Evolutionary conservation across 495 filamentous ascomycete species (phyloP).

Genomic region (Symbiotaphrina buchneri): DNA sequence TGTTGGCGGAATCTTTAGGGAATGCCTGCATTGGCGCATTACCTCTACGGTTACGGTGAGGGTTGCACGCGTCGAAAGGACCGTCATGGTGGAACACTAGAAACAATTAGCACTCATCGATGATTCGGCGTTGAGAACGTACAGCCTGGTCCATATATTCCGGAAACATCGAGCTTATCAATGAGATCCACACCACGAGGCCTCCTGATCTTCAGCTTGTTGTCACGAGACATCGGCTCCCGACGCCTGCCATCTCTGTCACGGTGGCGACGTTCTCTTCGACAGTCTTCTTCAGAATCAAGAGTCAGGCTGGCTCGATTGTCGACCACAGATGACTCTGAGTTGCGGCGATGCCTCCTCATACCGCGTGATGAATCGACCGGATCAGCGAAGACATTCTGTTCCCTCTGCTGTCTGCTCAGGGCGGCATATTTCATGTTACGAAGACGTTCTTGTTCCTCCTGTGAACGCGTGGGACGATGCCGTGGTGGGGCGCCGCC

Average conservation of each 20-base stretch:
- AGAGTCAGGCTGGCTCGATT: conserved; percentile 29
- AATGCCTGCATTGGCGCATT: conserved; percentile 94
- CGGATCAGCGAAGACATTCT: conserved; percentile 41
- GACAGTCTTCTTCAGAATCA: conserved; percentile 51
- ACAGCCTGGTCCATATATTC: conserved; percentile 91
- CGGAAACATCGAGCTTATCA: conserved; percentile 91
- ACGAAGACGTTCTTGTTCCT: conserved; percentile 3
- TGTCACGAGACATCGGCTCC: too few relatives aligned
- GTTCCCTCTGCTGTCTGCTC: conserved; percentile 9
- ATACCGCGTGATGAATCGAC: conserved; percentile 14
- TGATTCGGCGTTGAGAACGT: conserved; percentile 17
- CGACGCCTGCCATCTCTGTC: conserved; percentile 33
- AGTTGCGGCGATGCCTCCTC: conserved; percentile 59
- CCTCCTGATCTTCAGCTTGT: conserved; percentile 25
- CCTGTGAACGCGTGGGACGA: conserved; percentile 3
- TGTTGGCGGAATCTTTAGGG: conserved; percentile 76
- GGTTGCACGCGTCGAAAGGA: conserved; percentile 94
- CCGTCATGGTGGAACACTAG: conserved; percentile 97
- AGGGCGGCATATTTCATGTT: conserved; percentile 25
- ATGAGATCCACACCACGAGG: conserved; percentile 68
- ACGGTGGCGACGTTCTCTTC: conserved; percentile 45
- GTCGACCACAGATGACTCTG: conserved; percentile 77
- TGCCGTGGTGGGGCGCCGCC: background rate
- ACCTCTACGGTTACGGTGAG: conserved; percentile 76
- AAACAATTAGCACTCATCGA: conserved; percentile 1